phyloP scores from a whole-genome alignment of 2,329 filamentous ascomycete genomes.

The Orbilia blumenaviensis region DNA sequence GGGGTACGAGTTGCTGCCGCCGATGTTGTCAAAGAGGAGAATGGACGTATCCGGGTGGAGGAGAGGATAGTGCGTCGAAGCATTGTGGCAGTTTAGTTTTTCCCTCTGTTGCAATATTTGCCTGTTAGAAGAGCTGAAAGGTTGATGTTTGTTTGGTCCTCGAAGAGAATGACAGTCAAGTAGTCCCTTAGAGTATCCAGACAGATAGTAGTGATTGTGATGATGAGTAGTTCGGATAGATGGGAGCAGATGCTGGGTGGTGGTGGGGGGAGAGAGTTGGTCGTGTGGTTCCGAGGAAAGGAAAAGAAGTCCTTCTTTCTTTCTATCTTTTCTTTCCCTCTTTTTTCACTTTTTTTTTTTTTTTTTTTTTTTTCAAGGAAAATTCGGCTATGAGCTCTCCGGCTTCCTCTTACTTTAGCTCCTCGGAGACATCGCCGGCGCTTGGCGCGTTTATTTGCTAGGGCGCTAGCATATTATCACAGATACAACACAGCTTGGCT shows the following conservation, averaged over 20 bases:
- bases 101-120: not conserved
- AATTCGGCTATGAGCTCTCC: slow-evolving; percentile 35
- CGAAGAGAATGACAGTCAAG: slow-evolving; percentile 51
- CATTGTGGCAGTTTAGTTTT: slow-evolving; percentile 16
- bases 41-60: slow-evolving; percentile 54
- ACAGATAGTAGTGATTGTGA: not conserved
- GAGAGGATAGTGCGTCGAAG: slow-evolving; percentile 44
- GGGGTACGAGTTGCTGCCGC: slow-evolving; percentile 24
- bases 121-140: not conserved
- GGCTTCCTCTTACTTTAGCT: not conserved
- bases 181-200: slow-evolving; percentile 47
- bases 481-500: not conserved
- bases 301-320: not conserved
- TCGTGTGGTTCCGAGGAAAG: slow-evolving; percentile 4
- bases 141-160: not conserved
- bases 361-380: slow-evolving; percentile 13
- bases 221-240: not conserved
- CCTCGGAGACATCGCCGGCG: slow-evolving; percentile 11
- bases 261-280: not conserved
- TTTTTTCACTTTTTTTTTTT: slow-evolving; percentile 12
- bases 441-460: not conserved
- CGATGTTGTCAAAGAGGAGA: slow-evolving; percentile 59
- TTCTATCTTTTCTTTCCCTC: slow-evolving; percentile 1
- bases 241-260: not conserved
- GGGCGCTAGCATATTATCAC: not conserved